Conservation (phyloP, 169 alveolate species). For the Eimeria necatrix region DNA sequence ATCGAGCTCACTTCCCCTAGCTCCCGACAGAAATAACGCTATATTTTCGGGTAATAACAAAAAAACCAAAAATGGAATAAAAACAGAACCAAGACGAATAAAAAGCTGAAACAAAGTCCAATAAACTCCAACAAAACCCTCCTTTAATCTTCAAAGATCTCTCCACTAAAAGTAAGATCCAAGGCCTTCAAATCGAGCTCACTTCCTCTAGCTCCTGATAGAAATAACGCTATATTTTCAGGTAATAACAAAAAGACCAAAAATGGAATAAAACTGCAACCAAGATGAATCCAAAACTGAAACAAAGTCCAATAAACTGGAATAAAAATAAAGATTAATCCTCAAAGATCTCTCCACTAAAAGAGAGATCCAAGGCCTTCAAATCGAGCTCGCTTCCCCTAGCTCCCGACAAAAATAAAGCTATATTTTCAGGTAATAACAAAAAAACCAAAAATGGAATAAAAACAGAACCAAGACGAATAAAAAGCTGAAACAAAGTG, state of each 20-base stretch:
- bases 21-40: slow-evolving; percentile 79
- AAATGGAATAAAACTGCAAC: no score
- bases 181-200: slow-evolving; percentile 50
- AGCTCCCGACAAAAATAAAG: slow-evolving; percentile 78
- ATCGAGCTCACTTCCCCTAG: slow-evolving; percentile 69
- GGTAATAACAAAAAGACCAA: slow-evolving; percentile 74
- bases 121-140: no score
- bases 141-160: no score
- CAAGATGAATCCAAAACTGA: no score
- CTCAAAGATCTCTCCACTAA: slow-evolving; percentile 70
- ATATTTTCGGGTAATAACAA: slow-evolving; percentile 76
- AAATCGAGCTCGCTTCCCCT: slow-evolving; percentile 71
- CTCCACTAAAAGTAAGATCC: slow-evolving; percentile 55
- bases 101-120: no score
- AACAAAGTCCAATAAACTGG: no score
- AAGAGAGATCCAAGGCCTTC: slow-evolving; percentile 18
- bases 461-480: no score
- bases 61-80: no score
- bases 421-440: slow-evolving; percentile 77
- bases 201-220: slow-evolving; percentile 77
- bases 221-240: slow-evolving; percentile 77
- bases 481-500: no score
- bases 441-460: no score
- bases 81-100: no score
- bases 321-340: no score